Base-by-base conservation (phyloP, 202 grass and related monocot genomes). In the Dendrocalamus latiflorus region DNA sequence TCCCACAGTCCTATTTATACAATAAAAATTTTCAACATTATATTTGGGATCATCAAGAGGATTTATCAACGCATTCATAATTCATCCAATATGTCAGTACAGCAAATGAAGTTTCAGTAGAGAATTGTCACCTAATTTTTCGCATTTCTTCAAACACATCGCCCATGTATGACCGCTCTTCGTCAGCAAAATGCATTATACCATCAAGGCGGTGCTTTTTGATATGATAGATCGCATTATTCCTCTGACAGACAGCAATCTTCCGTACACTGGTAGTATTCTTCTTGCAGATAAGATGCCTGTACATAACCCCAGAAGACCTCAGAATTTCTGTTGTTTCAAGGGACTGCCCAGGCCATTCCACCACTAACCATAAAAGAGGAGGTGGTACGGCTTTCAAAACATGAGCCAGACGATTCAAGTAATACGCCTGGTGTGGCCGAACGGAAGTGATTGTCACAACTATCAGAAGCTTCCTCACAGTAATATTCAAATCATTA, bases 141-240 rank as follows among this genome's bases (percentile, higher is more conserved):
- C 90, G 74, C 90, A 98, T 95, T 89, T 95, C 90, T 86, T 95
- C 93, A 88, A 98, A 98, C 59, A 95, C 75, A 47, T 90, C 85
- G 30, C 85, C 79, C 6, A 89, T 85, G 87, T 98, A 95, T 25
- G 92, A 81, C 15, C 90, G 86, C 50, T 93, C 93, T 75, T 98
- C 95, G 24, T 95, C 89, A 17, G 95, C 93, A 78, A 98, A 98
- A 80, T 98, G 90, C 63, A 98, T 86, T 80, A 98, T 91, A 65
- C 95, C 95, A 86, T 95, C 93, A 82, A 98, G 93, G 88, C 81
- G 92, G 74, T 98, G 92, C 72, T 93, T 94, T 71, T 98, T 94
- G 33, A 98, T 86, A 87, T 95, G 92, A 88, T 83, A 93, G 50
- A 98, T 83, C 36, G 90, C 95, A 74, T 88, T 90, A 83, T 98